Conservation (phyloP, 345 rosid species). For the Lenwebbia sp. region DNA sequence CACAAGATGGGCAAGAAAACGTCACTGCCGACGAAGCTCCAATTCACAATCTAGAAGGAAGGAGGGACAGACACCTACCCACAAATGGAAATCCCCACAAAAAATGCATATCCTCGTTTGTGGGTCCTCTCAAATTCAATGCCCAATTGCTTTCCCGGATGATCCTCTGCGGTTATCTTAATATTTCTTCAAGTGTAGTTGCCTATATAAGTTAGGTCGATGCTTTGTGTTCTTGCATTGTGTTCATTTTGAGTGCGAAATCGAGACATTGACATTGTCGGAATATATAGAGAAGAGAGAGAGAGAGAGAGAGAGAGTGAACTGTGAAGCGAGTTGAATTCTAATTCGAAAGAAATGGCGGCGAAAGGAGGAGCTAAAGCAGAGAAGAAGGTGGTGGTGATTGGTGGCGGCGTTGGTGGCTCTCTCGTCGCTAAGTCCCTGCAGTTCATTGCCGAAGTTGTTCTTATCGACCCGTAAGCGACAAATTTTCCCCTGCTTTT, state of each 20-base stretch:
- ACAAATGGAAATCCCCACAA: not conserved
- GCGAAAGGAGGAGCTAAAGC: not conserved
- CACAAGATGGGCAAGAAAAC: not conserved
- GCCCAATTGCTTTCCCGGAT: not conserved
- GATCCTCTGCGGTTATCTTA: not conserved
- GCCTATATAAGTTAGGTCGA: not conserved
- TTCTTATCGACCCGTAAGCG: conserved; percentile 30
- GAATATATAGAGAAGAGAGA: not conserved
- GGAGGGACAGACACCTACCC: not conserved
- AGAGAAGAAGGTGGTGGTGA: conserved; percentile 23
- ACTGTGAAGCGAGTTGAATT: not conserved
- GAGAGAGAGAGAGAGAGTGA: not conserved
- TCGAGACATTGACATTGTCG: not conserved
- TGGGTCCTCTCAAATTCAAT: not conserved
- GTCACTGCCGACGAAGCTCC: not conserved
- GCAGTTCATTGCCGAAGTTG: conserved; percentile 27
- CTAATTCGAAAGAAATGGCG: not conserved
- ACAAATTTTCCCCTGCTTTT: not conserved
- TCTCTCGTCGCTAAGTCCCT: conserved; percentile 20
- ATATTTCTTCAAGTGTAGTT: not conserved
- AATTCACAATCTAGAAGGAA: not conserved
- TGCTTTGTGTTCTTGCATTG: not conserved
- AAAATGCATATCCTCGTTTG: not conserved
- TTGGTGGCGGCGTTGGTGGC: conserved; percentile 38
- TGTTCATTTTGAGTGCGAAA: not conserved